Percentiles rank a stretch among this genome's conserved stretches.
Evolutionary conservation across 805 yeast species (phyloP).

Genomic region (Ascoidea asiatica): DNA sequence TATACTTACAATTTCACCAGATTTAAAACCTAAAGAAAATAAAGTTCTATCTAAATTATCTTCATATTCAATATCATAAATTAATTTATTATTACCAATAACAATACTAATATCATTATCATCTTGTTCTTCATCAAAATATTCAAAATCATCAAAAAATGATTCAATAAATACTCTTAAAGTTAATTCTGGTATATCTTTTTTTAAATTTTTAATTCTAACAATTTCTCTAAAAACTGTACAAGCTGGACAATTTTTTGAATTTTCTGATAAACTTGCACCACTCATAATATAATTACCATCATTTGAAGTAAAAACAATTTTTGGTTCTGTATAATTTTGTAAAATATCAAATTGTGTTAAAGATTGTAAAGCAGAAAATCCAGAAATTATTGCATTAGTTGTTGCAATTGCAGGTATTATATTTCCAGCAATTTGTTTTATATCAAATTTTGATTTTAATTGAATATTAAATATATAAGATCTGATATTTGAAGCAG

Average conservation of each 20-base stretch:
- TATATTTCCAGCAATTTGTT: conserved; percentile 94
- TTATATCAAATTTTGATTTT: conserved; percentile 73
- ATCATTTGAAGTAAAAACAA: conserved; percentile 40
- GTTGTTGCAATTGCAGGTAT: conserved; percentile 98
- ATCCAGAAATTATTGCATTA: conserved; percentile 88
- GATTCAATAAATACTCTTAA: conserved; percentile 39
- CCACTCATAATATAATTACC: conserved; percentile 53
- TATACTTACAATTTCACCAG: conserved; percentile 54
- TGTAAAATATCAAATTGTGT: conserved; percentile 19
- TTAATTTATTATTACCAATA: conserved; percentile 41
- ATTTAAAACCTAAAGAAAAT: conserved; percentile 34
- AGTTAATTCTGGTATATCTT: conserved; percentile 19
- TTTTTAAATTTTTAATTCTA: conserved; percentile 17
- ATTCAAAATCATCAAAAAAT: conserved; percentile 36
- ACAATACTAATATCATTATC: conserved; percentile 42
- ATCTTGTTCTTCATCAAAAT: conserved; percentile 35
- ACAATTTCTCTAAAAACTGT: conserved; percentile 39
- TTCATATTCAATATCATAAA: conserved; percentile 82
- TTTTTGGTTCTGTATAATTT: conserved; percentile 20
- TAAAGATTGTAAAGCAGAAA: conserved; percentile 64
- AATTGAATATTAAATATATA: conserved; percentile 52
- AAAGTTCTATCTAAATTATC: conserved; percentile 48
- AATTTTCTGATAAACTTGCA: conserved; percentile 49
- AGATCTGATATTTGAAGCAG: conserved; percentile 74
- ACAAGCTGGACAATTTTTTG: conserved; percentile 59